Conservation (phyloP, 371 early-diverging fungal species). For the Syncephalis fuscata region DNA sequence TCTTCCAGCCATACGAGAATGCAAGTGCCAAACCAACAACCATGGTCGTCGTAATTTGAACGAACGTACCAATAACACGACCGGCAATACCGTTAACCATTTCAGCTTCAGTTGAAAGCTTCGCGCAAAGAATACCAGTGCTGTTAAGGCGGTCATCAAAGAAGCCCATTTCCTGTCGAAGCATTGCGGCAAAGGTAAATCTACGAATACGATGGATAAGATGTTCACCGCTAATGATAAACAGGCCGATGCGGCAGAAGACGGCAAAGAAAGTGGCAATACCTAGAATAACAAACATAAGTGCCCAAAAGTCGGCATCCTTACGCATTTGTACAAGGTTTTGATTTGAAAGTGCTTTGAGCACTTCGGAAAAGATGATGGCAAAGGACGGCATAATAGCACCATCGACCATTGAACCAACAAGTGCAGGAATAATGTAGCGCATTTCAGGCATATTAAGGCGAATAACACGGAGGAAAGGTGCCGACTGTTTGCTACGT, state of each 20-base stretch:
- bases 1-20: conserved; percentile 41
- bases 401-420: conserved; percentile 11
- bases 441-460: conserved; percentile 11
- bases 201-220: conserved; percentile 41
- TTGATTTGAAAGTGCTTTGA: conserved; percentile 17
- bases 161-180: conserved; percentile 70
- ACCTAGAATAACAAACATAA: conserved; percentile 53
- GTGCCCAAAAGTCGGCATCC: conserved; percentile 51
- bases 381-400: conserved; percentile 23
- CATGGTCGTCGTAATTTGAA: conserved; percentile 6
- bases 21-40: conserved; percentile 22
- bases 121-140: conserved; percentile 67
- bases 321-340: too few relatives aligned
- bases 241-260: conserved; percentile 16
- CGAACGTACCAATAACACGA: conserved; percentile 7
- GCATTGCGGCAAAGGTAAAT: conserved; percentile 32
- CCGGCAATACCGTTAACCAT: conserved; percentile 31
- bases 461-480: conserved; percentile 2
- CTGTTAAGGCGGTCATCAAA: conserved; percentile 69
- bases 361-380: conserved; percentile 29
- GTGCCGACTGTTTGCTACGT: not conserved
- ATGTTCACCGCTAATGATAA: conserved; percentile 31
- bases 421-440: conserved; percentile 6
- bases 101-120: conserved; percentile 65
- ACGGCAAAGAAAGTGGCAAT: conserved; percentile 26